Conservation (phyloP, 2,329 filamentous ascomycete species). For the Alternaria arbusti region DNA sequence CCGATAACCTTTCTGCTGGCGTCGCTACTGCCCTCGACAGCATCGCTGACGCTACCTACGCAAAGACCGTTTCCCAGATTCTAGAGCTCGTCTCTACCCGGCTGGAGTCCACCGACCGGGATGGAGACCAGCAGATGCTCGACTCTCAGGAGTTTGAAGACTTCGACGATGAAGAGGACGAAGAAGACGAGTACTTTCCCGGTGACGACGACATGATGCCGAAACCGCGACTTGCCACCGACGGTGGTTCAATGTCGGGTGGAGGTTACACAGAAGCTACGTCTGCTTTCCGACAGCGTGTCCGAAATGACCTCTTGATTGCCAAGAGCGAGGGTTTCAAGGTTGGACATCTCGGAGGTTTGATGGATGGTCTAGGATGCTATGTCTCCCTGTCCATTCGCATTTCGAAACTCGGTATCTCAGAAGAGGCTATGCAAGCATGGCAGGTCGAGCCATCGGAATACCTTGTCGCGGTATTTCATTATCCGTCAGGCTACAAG, state of each 20-base stretch:
- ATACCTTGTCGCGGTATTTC: constrained; percentile 76
- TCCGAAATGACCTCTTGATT: constrained; percentile 66
- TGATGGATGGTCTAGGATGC: constrained; percentile 55
- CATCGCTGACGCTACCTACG: constrained; percentile 52
- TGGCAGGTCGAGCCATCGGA: constrained; percentile 73
- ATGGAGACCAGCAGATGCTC: constrained; percentile 53
- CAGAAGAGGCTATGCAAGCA: constrained; percentile 75
- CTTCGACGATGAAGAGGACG: constrained; percentile 42
- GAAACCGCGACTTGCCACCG: constrained; percentile 24
- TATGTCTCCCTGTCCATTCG: constrained; percentile 73
- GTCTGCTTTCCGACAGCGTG: constrained; percentile 42
- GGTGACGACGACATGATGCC: constrained; percentile 50
- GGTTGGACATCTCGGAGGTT: constrained; percentile 66
- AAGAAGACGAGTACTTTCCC: constrained; percentile 43
- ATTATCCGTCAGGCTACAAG: constrained; percentile 68
- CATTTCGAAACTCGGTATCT: constrained; percentile 73
- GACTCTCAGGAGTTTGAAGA: constrained; percentile 47
- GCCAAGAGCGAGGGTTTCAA: constrained; percentile 72
- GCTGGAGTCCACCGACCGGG: constrained; percentile 45
- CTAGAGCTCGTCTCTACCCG: constrained; percentile 54
- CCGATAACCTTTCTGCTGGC: constrained; percentile 53
- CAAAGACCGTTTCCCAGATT: constrained; percentile 57
- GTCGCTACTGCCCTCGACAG: constrained; percentile 54
- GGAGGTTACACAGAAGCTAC: constrained; percentile 30
- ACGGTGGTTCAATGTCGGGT: background rate